Conservation (phyloP, 495 filamentous ascomycete genomes). For the Penicillium longicatenatum region DNA sequence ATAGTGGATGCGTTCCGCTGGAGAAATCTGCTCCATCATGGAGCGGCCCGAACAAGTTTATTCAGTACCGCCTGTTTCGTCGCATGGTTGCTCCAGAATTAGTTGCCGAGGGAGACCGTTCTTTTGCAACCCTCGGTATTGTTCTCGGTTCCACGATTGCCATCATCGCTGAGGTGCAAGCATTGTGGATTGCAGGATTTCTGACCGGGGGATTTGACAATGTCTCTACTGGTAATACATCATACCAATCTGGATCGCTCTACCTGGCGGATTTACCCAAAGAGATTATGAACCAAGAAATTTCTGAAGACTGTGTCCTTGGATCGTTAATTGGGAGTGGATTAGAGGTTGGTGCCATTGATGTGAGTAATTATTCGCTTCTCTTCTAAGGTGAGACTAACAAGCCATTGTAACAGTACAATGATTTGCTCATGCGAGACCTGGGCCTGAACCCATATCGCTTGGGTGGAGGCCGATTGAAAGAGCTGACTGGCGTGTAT, state of each 20-base stretch:
- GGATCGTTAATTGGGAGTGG: slow-evolving; percentile 28
- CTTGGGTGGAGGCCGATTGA: slow-evolving; percentile 25
- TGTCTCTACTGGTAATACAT: not conserved
- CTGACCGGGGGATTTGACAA: slow-evolving; percentile 33
- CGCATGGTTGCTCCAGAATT: slow-evolving; percentile 54
- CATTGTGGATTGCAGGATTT: slow-evolving; percentile 68
- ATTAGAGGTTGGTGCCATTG: slow-evolving; percentile 32
- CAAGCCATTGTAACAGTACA: slow-evolving; percentile 21
- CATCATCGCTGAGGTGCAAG: slow-evolving; percentile 62
- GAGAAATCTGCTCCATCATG: slow-evolving; percentile 12
- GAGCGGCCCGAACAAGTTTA: not conserved
- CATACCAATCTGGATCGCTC: not conserved
- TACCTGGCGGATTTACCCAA: slow-evolving; percentile 12
- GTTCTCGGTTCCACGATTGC: slow-evolving; percentile 57
- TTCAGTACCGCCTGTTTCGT: slow-evolving; percentile 54
- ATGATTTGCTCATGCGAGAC: slow-evolving; percentile 34
- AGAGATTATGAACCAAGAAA: slow-evolving; percentile 15
- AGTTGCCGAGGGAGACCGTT: slow-evolving; percentile 56
- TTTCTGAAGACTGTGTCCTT: slow-evolving; percentile 34
- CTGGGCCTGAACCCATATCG: slow-evolving; percentile 35
- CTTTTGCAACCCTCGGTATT: slow-evolving; percentile 62
- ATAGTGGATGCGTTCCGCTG: slow-evolving; percentile 9
- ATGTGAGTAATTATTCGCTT: slow-evolving; percentile 16
- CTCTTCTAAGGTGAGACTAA: not conserved
- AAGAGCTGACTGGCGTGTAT: slow-evolving; percentile 32